Base-by-base conservation (phyloP, 2,329 filamentous ascomycete genomes). In the Aspergillus uvarum region DNA sequence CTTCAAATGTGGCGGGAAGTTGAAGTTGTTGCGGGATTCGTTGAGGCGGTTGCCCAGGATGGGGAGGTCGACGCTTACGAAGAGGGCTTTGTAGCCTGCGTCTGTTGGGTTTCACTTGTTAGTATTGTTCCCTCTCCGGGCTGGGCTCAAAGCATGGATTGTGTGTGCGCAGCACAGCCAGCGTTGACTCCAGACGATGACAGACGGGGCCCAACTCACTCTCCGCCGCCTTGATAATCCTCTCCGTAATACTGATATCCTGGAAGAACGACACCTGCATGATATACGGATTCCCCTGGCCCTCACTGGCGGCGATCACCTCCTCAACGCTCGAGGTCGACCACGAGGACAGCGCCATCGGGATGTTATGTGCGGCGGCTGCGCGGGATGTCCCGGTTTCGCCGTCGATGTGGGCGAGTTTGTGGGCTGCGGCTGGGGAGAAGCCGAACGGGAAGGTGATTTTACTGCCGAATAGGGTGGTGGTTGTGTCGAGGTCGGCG, bases 181-280 rank as follows among this genome's bases (percentile, higher is more conserved):
- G 8, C 26, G 2, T 10, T 2, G 2, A 0, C 26, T 29, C 26
- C 26, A 8, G 1, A 29, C 1, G 2, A 29, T 10, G 26, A 10
- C 7, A 8, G 8, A 29, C 8, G 26, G 22, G 26, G 7, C 26
- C 26, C 26, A 35, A 35, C 32, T 5, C 49, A 80, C 76, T 68
- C 71, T 81, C 73, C 50, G 77, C 72, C 55, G 77, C 65, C 53
- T 69, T 65, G 2, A 81, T 61, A 38, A 81, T 66, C 32, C 75
- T 69, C 14, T 71, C 51, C 0, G 73, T 77, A 1, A 76, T 71
- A 4, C 64, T 59, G 4, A 79, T 71, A 64, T 84, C 78, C 62
- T 79, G 79, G 47, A 84, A 71, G 16, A 83, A 72, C 62, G 79
- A 81, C 50, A 85, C 68, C 65, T 85, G 83, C 67, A 85, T 80